These are phyloP conservation scores for Colletotrichum orchidophilum DNA, from an alignment of 2,329 filamentous ascomycete genomes.

Conservation along the genomic window DNA sequence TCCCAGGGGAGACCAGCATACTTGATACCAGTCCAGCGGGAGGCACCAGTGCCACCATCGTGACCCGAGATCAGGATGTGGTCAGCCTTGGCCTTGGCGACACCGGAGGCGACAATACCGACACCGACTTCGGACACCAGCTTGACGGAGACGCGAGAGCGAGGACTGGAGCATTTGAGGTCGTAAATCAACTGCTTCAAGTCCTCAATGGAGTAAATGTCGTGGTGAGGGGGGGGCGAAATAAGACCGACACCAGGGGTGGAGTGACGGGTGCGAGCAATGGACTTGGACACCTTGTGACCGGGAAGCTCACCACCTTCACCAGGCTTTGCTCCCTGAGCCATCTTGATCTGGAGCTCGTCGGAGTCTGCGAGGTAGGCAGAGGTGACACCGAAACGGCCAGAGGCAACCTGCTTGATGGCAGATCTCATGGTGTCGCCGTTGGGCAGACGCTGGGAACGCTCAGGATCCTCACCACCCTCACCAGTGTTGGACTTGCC, in stretches of 20 bases:
- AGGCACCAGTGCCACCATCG: constrained; percentile 96
- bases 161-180: constrained; percentile 94
- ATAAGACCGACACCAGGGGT: constrained; percentile 96
- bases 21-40: constrained; percentile 98
- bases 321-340: constrained; percentile 96
- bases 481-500: constrained; percentile 98
- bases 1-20: constrained; percentile 98
- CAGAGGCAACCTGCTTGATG: constrained; percentile 97
- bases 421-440: constrained; percentile 97
- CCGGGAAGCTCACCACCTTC: constrained; percentile 97
- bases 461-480: constrained; percentile 94
- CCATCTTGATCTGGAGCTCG: constrained; percentile 99
- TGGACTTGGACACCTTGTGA: constrained; percentile 94
- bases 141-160: constrained; percentile 93
- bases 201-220: constrained; percentile 99
- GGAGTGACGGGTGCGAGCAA: constrained; percentile 93
- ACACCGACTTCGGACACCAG: constrained; percentile 97
- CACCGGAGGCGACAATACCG: constrained; percentile 96
- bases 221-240: constrained; percentile 94
- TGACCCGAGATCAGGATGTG: constrained; percentile 97
- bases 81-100: constrained; percentile 96
- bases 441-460: constrained; percentile 85
- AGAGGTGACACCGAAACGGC: constrained; percentile 94
- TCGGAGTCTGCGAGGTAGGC: constrained; percentile 95
- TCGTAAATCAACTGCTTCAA: constrained; percentile 98